These are phyloP conservation scores for Talaromyces trachyspermus DNA, from an alignment of 495 filamentous ascomycete genomes.

Conservation along the genomic window DNA sequence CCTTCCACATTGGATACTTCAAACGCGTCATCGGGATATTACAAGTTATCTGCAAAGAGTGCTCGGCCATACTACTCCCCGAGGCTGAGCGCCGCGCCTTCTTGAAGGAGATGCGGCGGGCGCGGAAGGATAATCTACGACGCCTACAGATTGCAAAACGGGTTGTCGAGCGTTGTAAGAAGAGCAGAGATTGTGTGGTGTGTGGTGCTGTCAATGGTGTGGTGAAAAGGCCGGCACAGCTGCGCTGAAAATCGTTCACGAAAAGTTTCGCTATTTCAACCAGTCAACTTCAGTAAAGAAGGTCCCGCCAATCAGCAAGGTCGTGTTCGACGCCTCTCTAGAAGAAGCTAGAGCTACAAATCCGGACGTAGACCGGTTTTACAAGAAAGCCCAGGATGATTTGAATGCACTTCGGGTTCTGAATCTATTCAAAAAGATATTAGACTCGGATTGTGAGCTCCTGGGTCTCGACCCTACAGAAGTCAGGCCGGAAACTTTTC, in stretches of 20 bases:
- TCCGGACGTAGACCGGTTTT: conserved; percentile 79
- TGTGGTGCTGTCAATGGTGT: conserved; percentile 78
- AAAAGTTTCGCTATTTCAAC: conserved; percentile 82
- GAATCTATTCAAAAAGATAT: conserved; percentile 83
- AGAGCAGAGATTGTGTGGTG: conserved; percentile 65
- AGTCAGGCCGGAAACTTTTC: conserved; percentile 90
- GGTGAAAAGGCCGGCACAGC: conserved; percentile 73
- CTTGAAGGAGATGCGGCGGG: conserved; percentile 69
- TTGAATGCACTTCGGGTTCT: conserved; percentile 82
- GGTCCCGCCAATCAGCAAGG: conserved; percentile 66
- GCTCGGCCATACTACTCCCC: conserved; percentile 63
- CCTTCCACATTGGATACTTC: conserved; percentile 93
- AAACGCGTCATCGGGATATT: conserved; percentile 82
- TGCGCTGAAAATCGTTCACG: conserved; percentile 86
- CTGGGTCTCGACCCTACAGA: conserved; percentile 79
- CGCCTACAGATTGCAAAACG: conserved; percentile 73
- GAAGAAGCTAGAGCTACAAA: conserved; percentile 62
- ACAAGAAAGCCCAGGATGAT: conserved; percentile 88
- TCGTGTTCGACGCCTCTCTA: conserved; percentile 78
- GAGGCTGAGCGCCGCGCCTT: conserved; percentile 66
- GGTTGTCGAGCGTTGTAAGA: conserved; percentile 81
- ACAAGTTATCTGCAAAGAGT: conserved; percentile 84
- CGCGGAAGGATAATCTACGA: conserved; percentile 78
- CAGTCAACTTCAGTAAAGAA: conserved; percentile 80
- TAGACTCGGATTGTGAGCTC: conserved; percentile 80